Base-by-base conservation (phyloP, 352 stramenopile species). In the Phytophthora niederhauseri region DNA sequence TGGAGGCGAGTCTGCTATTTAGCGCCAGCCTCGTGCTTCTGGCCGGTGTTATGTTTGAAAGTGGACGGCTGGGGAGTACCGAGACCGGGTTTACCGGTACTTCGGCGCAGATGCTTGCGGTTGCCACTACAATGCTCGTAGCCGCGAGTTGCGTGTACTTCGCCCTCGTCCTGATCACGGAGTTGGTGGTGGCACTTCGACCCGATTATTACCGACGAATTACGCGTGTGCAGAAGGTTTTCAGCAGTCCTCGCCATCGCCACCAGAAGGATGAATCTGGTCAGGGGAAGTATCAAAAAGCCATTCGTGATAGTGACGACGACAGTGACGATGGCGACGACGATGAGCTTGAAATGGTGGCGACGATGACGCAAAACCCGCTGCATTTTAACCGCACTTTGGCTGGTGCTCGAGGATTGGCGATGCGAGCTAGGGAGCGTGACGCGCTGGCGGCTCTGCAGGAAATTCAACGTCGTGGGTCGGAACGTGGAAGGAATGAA, bases 1-100 rank as follows among this genome's bases (percentile, higher is more conserved):
- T 94, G 8, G 87, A 94, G 57, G 78, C 81, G 0, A 83, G 80
- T 48, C 69, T 94, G 17, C 74, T 94, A 14, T 91, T 91, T 45
- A 91, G 83, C 48, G 82, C 85, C 28, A 89, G 83, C 28, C 72
- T 94, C 8, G 78, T 91, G 14, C 55, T 93, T 61, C 51, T 88
- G n/a, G 78, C 77, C 3, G 79, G 80, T 20, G 77, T 89, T 9
- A 89, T 90, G 81, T 89, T 91, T 73, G 80, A 91, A 59, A 87
- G 82, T 34, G 84, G 82, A 0, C 75, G 89, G 43, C 75, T 92
- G 6, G 77, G 77, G 11, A 82, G 60, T 49, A 51, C 26, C 3
- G 71, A 76, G 0, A 70, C 83, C 2, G 80, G 82, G 2, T 87
- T 75, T 36, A 75, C 78, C 9, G 85, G 74, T 53, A 59, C 80